phyloP scores from a whole-genome alignment of 1,284 basidiomycete genomes.

The Boletus calvinii region DNA sequence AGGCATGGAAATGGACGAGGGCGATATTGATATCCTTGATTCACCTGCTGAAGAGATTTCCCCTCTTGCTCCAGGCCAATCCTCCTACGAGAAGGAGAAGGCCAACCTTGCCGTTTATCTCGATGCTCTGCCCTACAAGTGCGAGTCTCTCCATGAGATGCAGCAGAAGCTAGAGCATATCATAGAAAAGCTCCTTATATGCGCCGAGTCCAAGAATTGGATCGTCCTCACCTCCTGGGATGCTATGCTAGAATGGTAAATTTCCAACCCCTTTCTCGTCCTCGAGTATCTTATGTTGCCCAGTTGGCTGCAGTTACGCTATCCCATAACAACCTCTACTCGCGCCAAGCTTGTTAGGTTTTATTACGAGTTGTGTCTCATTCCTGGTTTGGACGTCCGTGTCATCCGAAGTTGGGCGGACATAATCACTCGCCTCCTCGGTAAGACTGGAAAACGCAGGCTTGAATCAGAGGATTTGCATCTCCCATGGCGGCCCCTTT shows the following conservation, averaged over 20 bases:
- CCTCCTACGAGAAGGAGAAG: conserved; percentile 51
- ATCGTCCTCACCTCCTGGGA: conserved; percentile 67
- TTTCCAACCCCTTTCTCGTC: background rate
- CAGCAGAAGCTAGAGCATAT: conserved; percentile 72
- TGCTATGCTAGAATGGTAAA: conserved; percentile 70
- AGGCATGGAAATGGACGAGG: conserved; percentile 35
- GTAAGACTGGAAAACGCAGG: conserved; percentile 39
- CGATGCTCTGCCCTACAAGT: conserved; percentile 72
- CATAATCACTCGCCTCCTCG: conserved; percentile 52
- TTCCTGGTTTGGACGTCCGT: conserved; percentile 65
- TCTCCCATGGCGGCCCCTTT: conserved; percentile 63
- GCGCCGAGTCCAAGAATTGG: conserved; percentile 78
- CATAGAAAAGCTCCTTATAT: conserved; percentile 69
- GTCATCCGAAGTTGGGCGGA: conserved; percentile 58
- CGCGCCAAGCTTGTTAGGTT: conserved; percentile 78
- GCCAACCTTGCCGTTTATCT: conserved; percentile 62
- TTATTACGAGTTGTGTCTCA: conserved; percentile 86
- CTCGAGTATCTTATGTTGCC: conserved; percentile 8
- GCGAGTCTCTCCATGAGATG: conserved; percentile 79
- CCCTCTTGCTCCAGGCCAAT: conserved; percentile 25
- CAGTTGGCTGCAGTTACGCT: conserved; percentile 83
- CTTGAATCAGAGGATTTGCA: conserved; percentile 57
- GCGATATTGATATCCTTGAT: conserved; percentile 33
- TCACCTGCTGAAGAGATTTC: conserved; percentile 32
- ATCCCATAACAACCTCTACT: conserved; percentile 70